Percentiles rank a stretch among this genome's conserved stretches.
Conservation (phyloP, 2,329 filamentous ascomycete species). For the Venturia asperata region DNA sequence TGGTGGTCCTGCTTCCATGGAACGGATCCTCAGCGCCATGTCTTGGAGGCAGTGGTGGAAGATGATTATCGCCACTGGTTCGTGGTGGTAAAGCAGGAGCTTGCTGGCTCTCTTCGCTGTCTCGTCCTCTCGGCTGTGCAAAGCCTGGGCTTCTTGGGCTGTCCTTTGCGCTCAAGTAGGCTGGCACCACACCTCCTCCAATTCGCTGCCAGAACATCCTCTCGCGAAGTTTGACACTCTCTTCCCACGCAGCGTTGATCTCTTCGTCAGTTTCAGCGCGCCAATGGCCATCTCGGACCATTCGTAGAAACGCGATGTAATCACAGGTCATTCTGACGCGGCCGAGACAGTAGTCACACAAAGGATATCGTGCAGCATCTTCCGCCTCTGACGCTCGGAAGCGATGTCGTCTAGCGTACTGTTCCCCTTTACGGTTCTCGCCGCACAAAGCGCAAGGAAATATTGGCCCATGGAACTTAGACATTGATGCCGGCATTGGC, state of each 20-base stretch:
- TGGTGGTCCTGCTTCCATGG: conserved; percentile 25
- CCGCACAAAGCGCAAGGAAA: conserved; percentile 83
- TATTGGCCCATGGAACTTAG: conserved; percentile 48
- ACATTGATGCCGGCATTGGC: conserved; percentile 59
- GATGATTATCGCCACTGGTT: conserved; percentile 15
- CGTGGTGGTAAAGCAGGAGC: conserved; percentile 1
- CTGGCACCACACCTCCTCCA: conserved; percentile 81
- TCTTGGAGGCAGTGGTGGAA: conserved; percentile 21
- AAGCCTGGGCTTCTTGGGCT: conserved; percentile 16
- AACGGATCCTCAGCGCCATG: conserved; percentile 32
- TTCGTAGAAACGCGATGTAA: conserved; percentile 66
- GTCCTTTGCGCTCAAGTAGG: conserved; percentile 32
- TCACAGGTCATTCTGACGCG: conserved; percentile 85
- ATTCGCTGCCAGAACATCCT: conserved; percentile 97
- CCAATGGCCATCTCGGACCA: conserved; percentile 90
- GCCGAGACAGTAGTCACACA: conserved; percentile 81
- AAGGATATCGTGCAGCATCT: conserved; percentile 74
- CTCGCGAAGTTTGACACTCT: conserved; percentile 80
- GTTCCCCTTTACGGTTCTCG: conserved; percentile 63
- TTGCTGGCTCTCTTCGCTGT: conserved; percentile 24
- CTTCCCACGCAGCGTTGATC: conserved; percentile 87
- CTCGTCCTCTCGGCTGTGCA: conserved; percentile 21
- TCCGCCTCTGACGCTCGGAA: conserved; percentile 86
- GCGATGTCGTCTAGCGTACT: conserved; percentile 71
- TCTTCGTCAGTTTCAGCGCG: conserved; percentile 74